Evolutionary conservation across 768 basidiomycete genomes (phyloP).

Genomic region (Boletus sensibilis): DNA sequence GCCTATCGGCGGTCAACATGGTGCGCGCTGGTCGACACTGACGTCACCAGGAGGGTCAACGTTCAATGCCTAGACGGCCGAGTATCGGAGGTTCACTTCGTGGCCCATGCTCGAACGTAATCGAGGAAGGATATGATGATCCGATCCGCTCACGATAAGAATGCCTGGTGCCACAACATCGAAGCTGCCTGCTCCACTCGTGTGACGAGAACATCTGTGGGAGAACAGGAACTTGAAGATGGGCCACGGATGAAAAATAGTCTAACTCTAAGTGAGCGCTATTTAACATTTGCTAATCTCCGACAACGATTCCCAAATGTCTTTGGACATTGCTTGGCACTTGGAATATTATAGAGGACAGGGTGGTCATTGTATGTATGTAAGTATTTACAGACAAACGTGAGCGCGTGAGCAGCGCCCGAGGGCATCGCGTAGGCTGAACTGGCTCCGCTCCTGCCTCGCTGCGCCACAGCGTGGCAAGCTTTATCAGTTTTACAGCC

Average conservation of each 20-base stretch:
- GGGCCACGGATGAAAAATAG: background rate
- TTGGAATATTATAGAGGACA: too few species aligned
- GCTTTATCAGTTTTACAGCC: too few species aligned
- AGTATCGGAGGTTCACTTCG: background rate
- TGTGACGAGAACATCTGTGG: background rate
- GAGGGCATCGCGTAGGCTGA: too few species aligned
- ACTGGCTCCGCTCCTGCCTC: too few species aligned
- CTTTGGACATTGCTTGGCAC: background rate
- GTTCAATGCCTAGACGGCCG: background rate
- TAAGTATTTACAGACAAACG: too few species aligned
- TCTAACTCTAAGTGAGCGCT: background rate
- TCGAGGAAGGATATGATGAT: background rate
- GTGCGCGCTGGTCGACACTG: background rate
- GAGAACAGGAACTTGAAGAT: background rate
- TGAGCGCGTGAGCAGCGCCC: too few species aligned
- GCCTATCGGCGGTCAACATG: background rate
- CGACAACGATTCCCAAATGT: background rate
- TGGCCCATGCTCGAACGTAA: background rate
- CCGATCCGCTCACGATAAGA: background rate
- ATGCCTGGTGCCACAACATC: background rate
- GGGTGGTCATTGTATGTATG: too few species aligned
- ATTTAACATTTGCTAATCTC: background rate
- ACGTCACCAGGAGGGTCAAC: background rate
- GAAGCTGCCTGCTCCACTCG: background rate
- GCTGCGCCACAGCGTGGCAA: too few species aligned